Conservation (phyloP, 139 green algal species). For the Ettlia oleoabundans region DNA sequence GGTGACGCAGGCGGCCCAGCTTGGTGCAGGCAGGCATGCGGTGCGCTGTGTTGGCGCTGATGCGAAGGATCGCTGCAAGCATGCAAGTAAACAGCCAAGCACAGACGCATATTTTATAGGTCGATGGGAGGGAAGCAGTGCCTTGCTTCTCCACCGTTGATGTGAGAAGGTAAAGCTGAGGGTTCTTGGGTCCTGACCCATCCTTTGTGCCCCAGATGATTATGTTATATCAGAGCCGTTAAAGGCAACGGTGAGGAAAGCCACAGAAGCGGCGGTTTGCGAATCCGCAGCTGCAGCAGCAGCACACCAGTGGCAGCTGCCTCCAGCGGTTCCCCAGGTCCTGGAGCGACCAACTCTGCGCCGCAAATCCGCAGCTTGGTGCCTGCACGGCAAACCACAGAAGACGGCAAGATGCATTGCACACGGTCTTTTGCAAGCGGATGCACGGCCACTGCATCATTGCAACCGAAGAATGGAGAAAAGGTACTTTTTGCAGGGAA, state of each 20-base stretch:
- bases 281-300: neutral
- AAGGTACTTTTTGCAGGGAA: too few relatives aligned
- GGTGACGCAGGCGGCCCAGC: slow-evolving; percentile 40
- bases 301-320: slow-evolving; percentile 19
- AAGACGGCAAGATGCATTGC: neutral
- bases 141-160: too few relatives aligned
- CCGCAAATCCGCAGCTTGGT: slow-evolving; percentile 42
- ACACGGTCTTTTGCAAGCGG: neutral
- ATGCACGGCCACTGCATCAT: too few relatives aligned
- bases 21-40: neutral
- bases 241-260: too few relatives aligned
- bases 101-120: too few relatives aligned
- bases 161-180: neutral
- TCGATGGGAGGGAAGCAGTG: too few relatives aligned
- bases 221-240: too few relatives aligned
- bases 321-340: slow-evolving; percentile 39
- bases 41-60: slow-evolving; percentile 24
- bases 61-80: neutral
- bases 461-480: too few relatives aligned
- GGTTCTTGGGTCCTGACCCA: neutral
- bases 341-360: slow-evolving; percentile 24
- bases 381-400: slow-evolving; percentile 2
- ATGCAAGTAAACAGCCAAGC: neutral
- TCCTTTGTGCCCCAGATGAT: too few relatives aligned
- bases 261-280: too few relatives aligned